phyloP scores from a whole-genome alignment of 495 filamentous ascomycete species.

The Neurospora sublineolata region DNA sequence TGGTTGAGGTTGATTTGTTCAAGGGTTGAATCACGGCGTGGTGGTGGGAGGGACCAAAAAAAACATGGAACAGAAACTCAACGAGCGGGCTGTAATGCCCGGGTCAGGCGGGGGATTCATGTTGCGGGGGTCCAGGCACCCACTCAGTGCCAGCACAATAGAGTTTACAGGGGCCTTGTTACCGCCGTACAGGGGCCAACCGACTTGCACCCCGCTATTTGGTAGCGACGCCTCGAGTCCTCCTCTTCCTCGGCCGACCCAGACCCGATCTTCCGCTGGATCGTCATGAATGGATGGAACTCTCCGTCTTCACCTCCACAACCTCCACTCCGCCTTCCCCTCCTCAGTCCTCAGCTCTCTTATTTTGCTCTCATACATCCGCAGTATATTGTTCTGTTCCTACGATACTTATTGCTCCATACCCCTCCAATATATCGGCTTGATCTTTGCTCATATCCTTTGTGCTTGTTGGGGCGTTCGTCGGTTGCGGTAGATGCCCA shows the following conservation, averaged over 20 bases:
- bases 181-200: neutral
- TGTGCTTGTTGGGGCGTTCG: neutral
- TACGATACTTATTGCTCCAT: neutral
- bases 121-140: neutral
- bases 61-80: neutral
- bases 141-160: neutral
- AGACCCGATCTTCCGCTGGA: too few relatives aligned
- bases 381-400: neutral
- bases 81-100: neutral
- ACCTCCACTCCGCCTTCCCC: neutral
- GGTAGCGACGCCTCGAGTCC: neutral
- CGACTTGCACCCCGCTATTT: neutral
- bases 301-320: neutral
- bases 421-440: neutral
- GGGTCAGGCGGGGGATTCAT: neutral
- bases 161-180: neutral
- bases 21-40: neutral
- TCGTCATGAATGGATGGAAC: neutral
- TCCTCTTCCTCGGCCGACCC: too few relatives aligned
- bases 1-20: neutral
- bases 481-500: slow-evolving; percentile 22
- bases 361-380: neutral
- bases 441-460: neutral
- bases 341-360: neutral
- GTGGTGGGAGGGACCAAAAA: neutral